Base-by-base conservation (phyloP, 495 filamentous ascomycete genomes). In the Lasiosphaeriaceae sp. region DNA sequence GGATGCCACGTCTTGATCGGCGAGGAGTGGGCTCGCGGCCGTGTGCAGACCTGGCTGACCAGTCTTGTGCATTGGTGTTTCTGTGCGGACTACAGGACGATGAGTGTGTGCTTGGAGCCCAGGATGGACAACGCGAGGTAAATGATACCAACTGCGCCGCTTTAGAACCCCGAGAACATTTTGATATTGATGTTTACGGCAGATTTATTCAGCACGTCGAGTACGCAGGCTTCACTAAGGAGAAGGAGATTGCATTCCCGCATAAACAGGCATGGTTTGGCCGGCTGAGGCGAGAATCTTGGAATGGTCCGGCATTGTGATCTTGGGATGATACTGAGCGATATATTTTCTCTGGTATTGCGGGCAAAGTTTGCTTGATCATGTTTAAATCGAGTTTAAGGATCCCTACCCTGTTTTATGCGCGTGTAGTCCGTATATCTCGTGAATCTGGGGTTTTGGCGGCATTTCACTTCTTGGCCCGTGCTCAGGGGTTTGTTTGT, bases 251-350 rank as follows among this genome's bases (percentile, higher is more conserved):
- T 39, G 81, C 84, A 14, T 94, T 98, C 63, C 88, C 93, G 17
- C 92, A 97, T 69, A 98, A 97, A 71, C 91, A 95, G 68, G 82
- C 90, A 2, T 93, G 92, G 60, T 78, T 96, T 60, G 88, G 96
- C 77, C 88, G 86, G 69, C 81, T 96, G 47, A 79, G 81, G 63
- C 77, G 94, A 56, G 92, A 97, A 57, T 82, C 75, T 22, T 98
- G 93, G 90, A 83, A 89, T 50, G 85, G 83, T 2, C 94, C 93
- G n/a, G 81, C 74, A 24, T 64, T 90, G 47, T 95, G 68, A 83
- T 50, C 0, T 43, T 31, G 26, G 3, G 9, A 31, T 31, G 26
- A 4, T 31, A 31, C 26, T 31, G 26, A 31, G 26, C 26, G 26
- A 9, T 31, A 31, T 31, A 4, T 31, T 31, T 31, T n/a, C n/a